A percentile compares a stretch with the other conserved stretches of the same genome.
phyloP scores from a whole-genome alignment of 768 basidiomycete species.

The Melanogaster broomeanus region DNA sequence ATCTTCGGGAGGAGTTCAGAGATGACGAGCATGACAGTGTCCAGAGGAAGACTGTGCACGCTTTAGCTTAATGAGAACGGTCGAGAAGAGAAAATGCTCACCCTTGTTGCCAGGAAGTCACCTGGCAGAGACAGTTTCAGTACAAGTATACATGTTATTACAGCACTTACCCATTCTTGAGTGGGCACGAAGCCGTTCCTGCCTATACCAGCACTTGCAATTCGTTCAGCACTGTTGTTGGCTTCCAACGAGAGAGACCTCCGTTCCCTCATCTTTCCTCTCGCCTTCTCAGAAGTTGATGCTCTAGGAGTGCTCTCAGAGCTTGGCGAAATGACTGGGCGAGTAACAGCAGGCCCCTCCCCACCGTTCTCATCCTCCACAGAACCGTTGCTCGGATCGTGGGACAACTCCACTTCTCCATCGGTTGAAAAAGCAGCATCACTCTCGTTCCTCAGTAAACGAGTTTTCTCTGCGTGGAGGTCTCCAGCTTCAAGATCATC shows the following conservation, averaged over 20 bases:
- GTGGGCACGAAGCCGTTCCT: slow-evolving; percentile 93
- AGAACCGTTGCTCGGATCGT: background rate
- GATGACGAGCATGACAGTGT: slow-evolving; percentile 83
- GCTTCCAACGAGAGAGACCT: slow-evolving; percentile 54
- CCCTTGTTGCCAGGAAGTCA: slow-evolving; percentile 97
- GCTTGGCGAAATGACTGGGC: slow-evolving; percentile 46
- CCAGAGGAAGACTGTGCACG: slow-evolving; percentile 73
- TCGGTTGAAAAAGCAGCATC: slow-evolving; percentile 24
- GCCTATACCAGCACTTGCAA: slow-evolving; percentile 72
- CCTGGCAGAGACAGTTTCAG: slow-evolving; percentile 40
- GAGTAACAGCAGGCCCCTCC: slow-evolving; percentile 20
- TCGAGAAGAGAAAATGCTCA: slow-evolving; percentile 31
- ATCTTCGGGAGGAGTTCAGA: slow-evolving; percentile 87
- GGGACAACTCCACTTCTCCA: slow-evolving; percentile 24
- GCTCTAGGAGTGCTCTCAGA: slow-evolving; percentile 36
- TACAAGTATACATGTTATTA: background rate
- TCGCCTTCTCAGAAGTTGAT: slow-evolving; percentile 77
- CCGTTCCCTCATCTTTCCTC: slow-evolving; percentile 88
- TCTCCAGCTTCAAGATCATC: slow-evolving; percentile 31
- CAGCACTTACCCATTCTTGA: slow-evolving; percentile 83
- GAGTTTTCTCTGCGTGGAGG: slow-evolving; percentile 58
- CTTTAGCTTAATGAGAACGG: slow-evolving; percentile 10
- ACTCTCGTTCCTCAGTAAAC: slow-evolving; percentile 59
- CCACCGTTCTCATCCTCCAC: slow-evolving; percentile 9
- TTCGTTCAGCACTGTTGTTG: slow-evolving; percentile 58